A percentile compares a stretch with the other conserved stretches of the same genome.
Conservation (phyloP, 495 filamentous ascomycete genomes). For the Parathielavia appendiculata region DNA sequence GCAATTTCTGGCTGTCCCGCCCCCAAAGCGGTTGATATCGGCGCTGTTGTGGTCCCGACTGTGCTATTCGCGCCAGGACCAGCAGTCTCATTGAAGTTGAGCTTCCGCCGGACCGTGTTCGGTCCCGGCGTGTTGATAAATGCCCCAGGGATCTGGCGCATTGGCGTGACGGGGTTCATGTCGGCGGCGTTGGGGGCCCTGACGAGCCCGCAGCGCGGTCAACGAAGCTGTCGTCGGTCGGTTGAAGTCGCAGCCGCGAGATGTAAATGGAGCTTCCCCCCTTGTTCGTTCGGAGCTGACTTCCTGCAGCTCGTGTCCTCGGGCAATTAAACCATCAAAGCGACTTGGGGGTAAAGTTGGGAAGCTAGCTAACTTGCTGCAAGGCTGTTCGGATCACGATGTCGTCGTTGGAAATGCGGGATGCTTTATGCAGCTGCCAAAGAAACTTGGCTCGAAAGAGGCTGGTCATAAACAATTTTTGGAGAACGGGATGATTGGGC, state of each 20-base stretch:
- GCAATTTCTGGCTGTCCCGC: constrained; percentile 6
- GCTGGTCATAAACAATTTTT: constrained; percentile 38
- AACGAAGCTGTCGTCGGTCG: background rate
- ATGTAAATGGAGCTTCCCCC: constrained; percentile 15
- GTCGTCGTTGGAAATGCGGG: constrained; percentile 16
- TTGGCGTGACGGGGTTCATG: constrained; percentile 61
- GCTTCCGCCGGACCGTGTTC: constrained; percentile 36
- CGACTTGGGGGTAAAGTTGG: background rate
- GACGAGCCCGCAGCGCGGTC: constrained; percentile 3
- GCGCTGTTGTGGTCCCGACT: background rate
- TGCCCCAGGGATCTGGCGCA: constrained; percentile 64
- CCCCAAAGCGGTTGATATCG: constrained; percentile 10
- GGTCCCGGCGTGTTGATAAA: constrained; percentile 56
- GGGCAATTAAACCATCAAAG: constrained; percentile 25
- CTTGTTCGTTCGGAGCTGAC: constrained; percentile 18
- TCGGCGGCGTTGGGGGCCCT: constrained; percentile 43
- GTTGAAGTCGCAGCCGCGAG: background rate
- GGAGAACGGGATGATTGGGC: constrained; percentile 29
- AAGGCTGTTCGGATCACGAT: background rate
- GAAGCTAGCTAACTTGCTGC: constrained; percentile 8
- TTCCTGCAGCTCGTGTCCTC: constrained; percentile 18
- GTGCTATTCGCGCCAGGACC: background rate
- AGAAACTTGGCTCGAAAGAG: constrained; percentile 18
- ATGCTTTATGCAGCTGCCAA: constrained; percentile 13
- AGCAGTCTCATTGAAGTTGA: constrained; percentile 33